These are phyloP conservation scores for Backusella sp. DNA, from an alignment of 192 early-diverging fungal genomes.

Conservation along the genomic window DNA sequence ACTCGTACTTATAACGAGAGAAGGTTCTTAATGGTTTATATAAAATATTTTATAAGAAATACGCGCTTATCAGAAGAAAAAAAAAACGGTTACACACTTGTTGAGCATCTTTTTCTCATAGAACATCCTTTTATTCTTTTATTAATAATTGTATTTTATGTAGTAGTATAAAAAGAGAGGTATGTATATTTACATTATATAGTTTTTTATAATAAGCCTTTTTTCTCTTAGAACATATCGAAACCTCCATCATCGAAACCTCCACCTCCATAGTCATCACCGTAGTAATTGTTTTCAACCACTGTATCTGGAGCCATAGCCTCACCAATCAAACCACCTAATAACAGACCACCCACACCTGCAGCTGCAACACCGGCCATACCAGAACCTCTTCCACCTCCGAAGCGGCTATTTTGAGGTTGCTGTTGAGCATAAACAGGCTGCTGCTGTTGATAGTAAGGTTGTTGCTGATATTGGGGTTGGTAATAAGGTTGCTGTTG, in stretches of 20 bases:
- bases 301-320: constrained; percentile 16
- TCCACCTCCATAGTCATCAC: constrained; percentile 18
- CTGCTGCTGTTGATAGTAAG: constrained; percentile 11
- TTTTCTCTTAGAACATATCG: constrained; percentile 1
- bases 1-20: no score
- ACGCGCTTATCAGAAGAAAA: background rate
- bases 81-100: background rate
- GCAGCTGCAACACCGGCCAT: constrained; percentile 21
- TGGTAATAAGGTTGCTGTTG: constrained; percentile 18
- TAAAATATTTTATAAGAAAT: no score
- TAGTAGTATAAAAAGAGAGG: background rate
- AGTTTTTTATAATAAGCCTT: background rate
- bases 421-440: constrained; percentile 11
- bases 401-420: background rate
- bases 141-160: background rate
- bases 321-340: constrained; percentile 21
- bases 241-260: constrained; percentile 2
- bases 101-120: background rate
- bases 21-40: no score
- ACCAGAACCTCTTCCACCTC: constrained; percentile 10
- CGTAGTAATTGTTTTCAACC: constrained; percentile 27
- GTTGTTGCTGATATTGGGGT: constrained; percentile 17
- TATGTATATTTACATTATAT: background rate
- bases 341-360: constrained; percentile 23
- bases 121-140: background rate